Evolutionary conservation across 805 yeast genomes (phyloP).

Genomic region (Tanozyma kutaoensis): DNA sequence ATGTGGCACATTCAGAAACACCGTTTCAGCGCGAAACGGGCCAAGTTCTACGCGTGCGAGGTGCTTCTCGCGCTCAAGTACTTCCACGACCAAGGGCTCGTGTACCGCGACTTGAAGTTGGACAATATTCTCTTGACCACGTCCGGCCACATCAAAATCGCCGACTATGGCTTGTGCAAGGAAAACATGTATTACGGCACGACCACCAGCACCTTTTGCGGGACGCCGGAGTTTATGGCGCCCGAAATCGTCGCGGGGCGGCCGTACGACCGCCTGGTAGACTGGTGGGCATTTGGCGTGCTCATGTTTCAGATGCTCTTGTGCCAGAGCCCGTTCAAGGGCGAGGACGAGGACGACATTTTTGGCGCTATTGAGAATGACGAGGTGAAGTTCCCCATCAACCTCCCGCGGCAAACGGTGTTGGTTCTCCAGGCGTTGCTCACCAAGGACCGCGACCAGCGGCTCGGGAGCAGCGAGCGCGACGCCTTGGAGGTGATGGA

Average conservation of each 20-base stretch:
- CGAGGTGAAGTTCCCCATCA: slow-evolving; percentile 93
- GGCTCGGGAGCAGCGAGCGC: slow-evolving; percentile 77
- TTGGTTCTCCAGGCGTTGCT: slow-evolving; percentile 83
- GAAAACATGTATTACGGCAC: slow-evolving; percentile 79
- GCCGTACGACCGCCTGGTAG: slow-evolving; percentile 86
- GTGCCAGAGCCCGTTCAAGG: slow-evolving; percentile 94
- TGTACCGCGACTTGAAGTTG: slow-evolving; percentile 90
- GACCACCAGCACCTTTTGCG: slow-evolving; percentile 92
- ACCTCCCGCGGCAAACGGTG: slow-evolving; percentile 95
- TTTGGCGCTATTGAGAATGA: slow-evolving; percentile 93
- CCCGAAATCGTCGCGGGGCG: slow-evolving; percentile 94
- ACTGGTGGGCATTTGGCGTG: slow-evolving; percentile 99
- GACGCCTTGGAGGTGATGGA: slow-evolving; percentile 94
- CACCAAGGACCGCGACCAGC: slow-evolving; percentile 73
- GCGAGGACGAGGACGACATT: slow-evolving; percentile 94
- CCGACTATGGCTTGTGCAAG: slow-evolving; percentile 95
- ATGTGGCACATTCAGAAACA: slow-evolving; percentile 99
- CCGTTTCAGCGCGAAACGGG: slow-evolving; percentile 77
- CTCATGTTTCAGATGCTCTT: slow-evolving; percentile 90
- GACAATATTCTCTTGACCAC: slow-evolving; percentile 86
- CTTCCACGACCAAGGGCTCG: slow-evolving; percentile 91
- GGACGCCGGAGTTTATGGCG: slow-evolving; percentile 99
- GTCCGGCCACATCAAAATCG: slow-evolving; percentile 91
- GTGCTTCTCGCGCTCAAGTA: slow-evolving; percentile 83
- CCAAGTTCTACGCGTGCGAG: slow-evolving; percentile 96